A percentile compares a stretch with the other conserved stretches of the same genome.
phyloP scores from a whole-genome alignment of 768 basidiomycete species.

The Tulasnella sp. region DNA sequence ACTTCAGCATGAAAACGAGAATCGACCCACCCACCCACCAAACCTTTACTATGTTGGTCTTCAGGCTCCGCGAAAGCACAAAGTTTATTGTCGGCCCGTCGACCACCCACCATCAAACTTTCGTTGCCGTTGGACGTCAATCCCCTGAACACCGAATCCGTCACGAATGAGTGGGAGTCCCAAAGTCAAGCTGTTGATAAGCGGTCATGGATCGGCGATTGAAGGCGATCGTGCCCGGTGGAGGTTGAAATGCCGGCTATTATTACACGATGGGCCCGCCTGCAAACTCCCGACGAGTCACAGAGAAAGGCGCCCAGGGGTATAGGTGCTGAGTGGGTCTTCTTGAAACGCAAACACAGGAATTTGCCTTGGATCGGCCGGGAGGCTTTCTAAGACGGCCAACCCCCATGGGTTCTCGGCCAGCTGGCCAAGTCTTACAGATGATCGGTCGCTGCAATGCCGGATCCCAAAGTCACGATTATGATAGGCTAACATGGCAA shows the following conservation, averaged over 20 bases:
- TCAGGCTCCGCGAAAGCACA: not conserved
- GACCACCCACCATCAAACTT: not conserved
- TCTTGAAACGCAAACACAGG: too few species aligned
- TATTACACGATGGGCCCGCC: not conserved
- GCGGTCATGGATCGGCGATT: slow-evolving; percentile 3
- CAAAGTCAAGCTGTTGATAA: not conserved
- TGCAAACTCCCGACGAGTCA: not conserved
- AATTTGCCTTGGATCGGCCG: too few species aligned
- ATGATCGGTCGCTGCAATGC: too few species aligned
- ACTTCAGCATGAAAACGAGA: not conserved
- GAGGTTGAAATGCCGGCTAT: not conserved
- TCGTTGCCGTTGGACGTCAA: not conserved
- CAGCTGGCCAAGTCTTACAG: too few species aligned
- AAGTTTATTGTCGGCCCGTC: not conserved
- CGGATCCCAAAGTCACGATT: too few species aligned
- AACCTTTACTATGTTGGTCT: not conserved
- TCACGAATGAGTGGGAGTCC: not conserved
- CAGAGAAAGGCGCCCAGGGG: not conserved
- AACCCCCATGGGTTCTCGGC: too few species aligned
- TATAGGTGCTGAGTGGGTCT: too few species aligned
- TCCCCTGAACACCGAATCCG: not conserved
- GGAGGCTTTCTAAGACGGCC: too few species aligned
- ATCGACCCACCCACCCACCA: not conserved
- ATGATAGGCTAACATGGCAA: too few species aligned
- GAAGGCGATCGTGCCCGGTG: not conserved